phyloP scores from a whole-genome alignment of 2,329 filamentous ascomycete genomes.

The Botryotinia calthae region DNA sequence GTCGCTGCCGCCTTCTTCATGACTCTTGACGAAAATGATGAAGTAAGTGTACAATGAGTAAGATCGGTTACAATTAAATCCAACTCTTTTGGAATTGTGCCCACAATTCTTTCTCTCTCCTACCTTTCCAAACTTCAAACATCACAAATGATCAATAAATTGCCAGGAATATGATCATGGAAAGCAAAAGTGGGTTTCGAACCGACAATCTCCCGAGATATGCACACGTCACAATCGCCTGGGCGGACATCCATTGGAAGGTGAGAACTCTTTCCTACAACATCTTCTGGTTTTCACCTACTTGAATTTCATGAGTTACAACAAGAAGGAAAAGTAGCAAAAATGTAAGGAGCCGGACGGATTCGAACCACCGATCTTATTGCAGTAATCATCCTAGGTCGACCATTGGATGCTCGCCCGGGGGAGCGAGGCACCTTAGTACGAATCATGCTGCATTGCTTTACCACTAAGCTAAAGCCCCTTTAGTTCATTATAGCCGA shows the following conservation, averaged over 20 bases:
- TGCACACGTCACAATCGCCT: too few relatives aligned
- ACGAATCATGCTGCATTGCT: neutral
- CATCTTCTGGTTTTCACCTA: too few relatives aligned
- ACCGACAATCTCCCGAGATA: neutral
- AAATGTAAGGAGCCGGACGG: neutral
- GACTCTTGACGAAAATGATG: too few relatives aligned
- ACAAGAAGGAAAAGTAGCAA: neutral
- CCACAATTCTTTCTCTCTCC: neutral
- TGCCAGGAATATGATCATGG: neutral
- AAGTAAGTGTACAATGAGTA: too few relatives aligned
- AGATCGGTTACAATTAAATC: too few relatives aligned
- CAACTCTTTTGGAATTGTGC: neutral
- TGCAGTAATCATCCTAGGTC: neutral
- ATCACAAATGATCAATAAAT: too few relatives aligned
- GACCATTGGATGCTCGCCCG: neutral
- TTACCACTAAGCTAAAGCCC: neutral
- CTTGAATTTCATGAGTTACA: too few relatives aligned
- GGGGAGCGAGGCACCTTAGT: neutral
- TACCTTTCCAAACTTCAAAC: neutral
- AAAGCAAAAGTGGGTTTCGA: neutral
- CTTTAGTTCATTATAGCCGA: fast-evolving
- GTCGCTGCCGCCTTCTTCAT: neutral
- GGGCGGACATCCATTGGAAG: too few relatives aligned
- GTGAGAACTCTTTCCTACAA: neutral
- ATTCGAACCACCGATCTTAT: neutral